Evolutionary conservation across 2,329 filamentous ascomycete species (phyloP), one percentile per base, ranked within the genome.

Genomic region (Chrysosporium keratinophilum): DNA sequence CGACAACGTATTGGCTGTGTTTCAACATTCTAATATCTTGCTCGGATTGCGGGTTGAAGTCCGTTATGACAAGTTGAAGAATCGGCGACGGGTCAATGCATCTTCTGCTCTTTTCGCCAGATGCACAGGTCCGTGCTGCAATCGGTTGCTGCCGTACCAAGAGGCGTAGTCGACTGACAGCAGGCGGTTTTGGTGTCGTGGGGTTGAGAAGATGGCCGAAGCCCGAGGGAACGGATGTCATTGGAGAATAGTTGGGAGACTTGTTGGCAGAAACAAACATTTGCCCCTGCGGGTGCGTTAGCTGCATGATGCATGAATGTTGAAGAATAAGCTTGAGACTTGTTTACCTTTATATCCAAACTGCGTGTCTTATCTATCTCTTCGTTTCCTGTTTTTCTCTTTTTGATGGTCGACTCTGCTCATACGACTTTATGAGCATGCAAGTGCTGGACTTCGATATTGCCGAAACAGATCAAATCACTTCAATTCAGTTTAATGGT

Each of bases 51-150:
- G 70, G 62, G 55, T 75, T 67, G 53, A 74, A 76, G 54, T 75
- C 70, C 31, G 63, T 64, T 14, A 76, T 62, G 34, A 74, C 66
- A 50, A 76, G 64, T 56, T 75, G 74, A 17, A 76, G 59, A 41
- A 76, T 73, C 15, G 73, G 72, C 17, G 73, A 71, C 14, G 74
- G 74, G 56, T 76, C 73, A 31, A 76, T 67, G 3, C 71, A 66
- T 44, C 73, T 67, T 17, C 50, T 42, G 53, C 74, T 73, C 56
- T 72, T 66, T 51, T 75, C 72, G 35, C 72, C 72, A 34, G 72
- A 70, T 14, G 72, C 72, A 59, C 71, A 74, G 33, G 73, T 72
- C 54, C 73, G 68, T 41, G 71, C 72, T 17, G 70, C 71, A 23
- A 70, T 61, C 33, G 73, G 73, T 43, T 76, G 72, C 58, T 76